A percentile compares a stretch with the other conserved stretches of the same genome.
phyloP scores from a whole-genome alignment of 306 rosid species.

The Fagus crenata region DNA sequence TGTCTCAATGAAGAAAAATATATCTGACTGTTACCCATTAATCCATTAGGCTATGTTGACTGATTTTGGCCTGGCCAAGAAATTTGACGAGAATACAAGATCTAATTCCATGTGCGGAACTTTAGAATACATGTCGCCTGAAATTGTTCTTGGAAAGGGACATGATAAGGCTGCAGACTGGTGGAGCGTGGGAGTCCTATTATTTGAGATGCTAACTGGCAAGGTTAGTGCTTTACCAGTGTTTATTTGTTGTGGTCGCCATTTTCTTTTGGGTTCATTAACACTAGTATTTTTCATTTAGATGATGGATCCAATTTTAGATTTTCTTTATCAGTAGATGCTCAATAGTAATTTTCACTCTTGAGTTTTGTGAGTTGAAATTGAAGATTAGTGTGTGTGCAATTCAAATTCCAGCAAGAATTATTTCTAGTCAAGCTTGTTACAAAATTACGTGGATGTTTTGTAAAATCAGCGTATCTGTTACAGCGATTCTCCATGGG shows the following conservation, averaged over 20 bases:
- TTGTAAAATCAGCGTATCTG: too few species aligned
- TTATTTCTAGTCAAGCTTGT: too few species aligned
- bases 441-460: too few species aligned
- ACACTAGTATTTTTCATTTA: neutral
- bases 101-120: conserved; percentile 96
- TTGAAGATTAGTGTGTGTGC: neutral
- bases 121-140: conserved; percentile 96
- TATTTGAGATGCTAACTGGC: conserved; percentile 97
- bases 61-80: conserved; percentile 93
- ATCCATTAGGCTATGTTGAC: conserved; percentile 79
- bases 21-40: conserved; percentile 32
- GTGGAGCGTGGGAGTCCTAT: conserved; percentile 94
- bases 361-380: neutral
- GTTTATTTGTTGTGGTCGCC: conserved; percentile 17
- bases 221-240: conserved; percentile 52
- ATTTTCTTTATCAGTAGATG: neutral
- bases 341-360: neutral
- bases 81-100: conserved; percentile 71
- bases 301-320: neutral
- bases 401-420: too few species aligned
- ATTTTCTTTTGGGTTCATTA: conserved; percentile 18
- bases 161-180: conserved; percentile 98
- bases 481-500: too few species aligned
- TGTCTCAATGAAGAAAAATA: conserved; percentile 12
- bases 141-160: conserved; percentile 94